Evolutionary conservation across 139 green algal species (phyloP).

Genomic region (Chlorella vulgaris): DNA sequence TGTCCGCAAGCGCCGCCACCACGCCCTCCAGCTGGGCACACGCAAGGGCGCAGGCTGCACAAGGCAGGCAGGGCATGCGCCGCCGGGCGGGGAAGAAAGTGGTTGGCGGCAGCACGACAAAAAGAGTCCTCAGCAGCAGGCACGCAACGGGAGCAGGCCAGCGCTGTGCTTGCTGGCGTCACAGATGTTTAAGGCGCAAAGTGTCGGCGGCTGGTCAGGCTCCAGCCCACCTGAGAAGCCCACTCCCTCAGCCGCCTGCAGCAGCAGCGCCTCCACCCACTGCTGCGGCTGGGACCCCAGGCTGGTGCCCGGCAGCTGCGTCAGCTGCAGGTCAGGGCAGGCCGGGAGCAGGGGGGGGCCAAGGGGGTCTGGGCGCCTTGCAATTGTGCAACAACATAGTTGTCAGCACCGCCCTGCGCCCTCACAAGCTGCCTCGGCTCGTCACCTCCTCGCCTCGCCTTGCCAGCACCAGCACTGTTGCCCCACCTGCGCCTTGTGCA

Average conservation of each 20-base stretch:
- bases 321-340: neutral
- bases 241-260: slow-evolving; percentile 21
- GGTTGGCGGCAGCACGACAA: neutral
- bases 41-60: slow-evolving; percentile 16
- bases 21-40: slow-evolving; percentile 25
- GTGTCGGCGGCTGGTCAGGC: no score
- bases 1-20: slow-evolving; percentile 12
- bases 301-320: neutral
- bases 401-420: no score
- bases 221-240: slow-evolving; percentile 8
- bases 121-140: neutral
- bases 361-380: no score
- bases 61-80: neutral
- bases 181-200: no score
- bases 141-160: neutral
- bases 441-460: no score
- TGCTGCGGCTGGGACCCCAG: slow-evolving; percentile 2
- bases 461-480: no score
- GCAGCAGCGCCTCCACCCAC: slow-evolving; percentile 44
- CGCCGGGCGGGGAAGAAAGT: neutral
- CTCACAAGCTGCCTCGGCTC: no score
- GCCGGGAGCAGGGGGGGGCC: neutral
- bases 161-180: neutral
- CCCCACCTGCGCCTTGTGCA: slow-evolving; percentile 21
- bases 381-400: no score